phyloP scores from a whole-genome alignment of 805 yeast species.

The Isabelozyma heimii region DNA sequence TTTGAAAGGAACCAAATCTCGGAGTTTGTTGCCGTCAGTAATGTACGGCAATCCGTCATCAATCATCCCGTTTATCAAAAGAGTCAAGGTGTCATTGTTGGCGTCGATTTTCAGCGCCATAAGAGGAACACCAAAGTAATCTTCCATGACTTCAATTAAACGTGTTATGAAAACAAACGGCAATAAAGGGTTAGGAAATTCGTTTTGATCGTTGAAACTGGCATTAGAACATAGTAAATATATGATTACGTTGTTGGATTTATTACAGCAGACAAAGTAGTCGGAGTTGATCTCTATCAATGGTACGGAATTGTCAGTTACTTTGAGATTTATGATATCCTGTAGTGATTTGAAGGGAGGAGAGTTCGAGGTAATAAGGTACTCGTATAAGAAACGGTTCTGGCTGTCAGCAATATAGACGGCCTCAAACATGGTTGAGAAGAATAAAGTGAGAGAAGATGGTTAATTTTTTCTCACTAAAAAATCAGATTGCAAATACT shows the following conservation, averaged over 20 bases:
- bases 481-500: too few species aligned
- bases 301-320: constrained; percentile 4
- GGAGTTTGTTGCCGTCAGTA: constrained; percentile 67
- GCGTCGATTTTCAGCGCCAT: constrained; percentile 58
- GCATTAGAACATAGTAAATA: constrained; percentile 24
- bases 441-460: background rate
- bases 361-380: constrained; percentile 25
- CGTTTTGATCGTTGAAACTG: background rate
- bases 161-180: constrained; percentile 53
- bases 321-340: constrained; percentile 7
- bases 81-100: constrained; percentile 66
- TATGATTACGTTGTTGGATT: constrained; percentile 19
- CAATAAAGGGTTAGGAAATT: constrained; percentile 44
- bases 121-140: constrained; percentile 58
- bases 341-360: constrained; percentile 31
- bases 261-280: constrained; percentile 23
- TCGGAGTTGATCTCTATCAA: constrained; percentile 28
- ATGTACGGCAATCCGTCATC: constrained; percentile 74
- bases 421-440: constrained; percentile 34
- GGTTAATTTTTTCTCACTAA: background rate
- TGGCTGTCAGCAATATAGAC: constrained; percentile 40
- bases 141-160: constrained; percentile 50
- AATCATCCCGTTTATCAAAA: constrained; percentile 72
- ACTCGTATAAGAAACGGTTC: constrained; percentile 35
- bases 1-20: constrained; percentile 67